These are phyloP conservation scores for Nannizzia gypsea DNA, from an alignment of 2,329 filamentous ascomycete species.

Conservation along the genomic window DNA sequence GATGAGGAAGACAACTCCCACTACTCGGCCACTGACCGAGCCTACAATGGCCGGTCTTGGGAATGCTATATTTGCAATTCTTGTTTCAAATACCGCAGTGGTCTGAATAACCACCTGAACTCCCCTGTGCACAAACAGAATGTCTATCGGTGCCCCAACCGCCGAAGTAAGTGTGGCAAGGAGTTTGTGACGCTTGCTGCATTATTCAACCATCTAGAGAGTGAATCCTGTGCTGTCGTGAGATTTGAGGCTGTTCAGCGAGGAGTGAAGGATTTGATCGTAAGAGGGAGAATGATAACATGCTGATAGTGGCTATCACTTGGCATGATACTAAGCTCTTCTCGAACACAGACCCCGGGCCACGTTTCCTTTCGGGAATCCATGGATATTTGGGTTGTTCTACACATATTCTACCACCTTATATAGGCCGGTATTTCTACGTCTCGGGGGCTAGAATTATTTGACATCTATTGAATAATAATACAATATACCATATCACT, in stretches of 20 bases:
- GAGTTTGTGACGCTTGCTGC: slow-evolving; percentile 31
- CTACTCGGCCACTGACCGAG: slow-evolving; percentile 29
- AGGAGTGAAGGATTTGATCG: slow-evolving; percentile 13
- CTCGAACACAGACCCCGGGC: too few relatives aligned
- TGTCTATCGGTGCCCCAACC: slow-evolving; percentile 36
- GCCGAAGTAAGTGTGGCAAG: slow-evolving; percentile 21
- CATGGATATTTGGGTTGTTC: too few relatives aligned
- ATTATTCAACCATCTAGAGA: slow-evolving; percentile 38
- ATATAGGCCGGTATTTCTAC: too few relatives aligned
- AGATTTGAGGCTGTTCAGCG: slow-evolving; percentile 32
- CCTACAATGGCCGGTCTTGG: slow-evolving; percentile 39
- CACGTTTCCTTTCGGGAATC: too few relatives aligned
- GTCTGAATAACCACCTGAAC: not conserved
- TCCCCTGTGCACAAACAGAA: slow-evolving; percentile 31
- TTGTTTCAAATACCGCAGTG: slow-evolving; percentile 28
- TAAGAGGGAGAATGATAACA: slow-evolving; percentile 12
- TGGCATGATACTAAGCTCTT: not conserved
- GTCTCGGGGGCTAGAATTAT: too few relatives aligned
- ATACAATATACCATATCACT: too few relatives aligned
- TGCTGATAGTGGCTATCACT: not conserved
- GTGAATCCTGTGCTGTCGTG: slow-evolving; percentile 32
- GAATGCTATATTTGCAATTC: slow-evolving; percentile 46
- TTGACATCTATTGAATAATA: too few relatives aligned
- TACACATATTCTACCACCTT: too few relatives aligned
- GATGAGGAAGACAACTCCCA: slow-evolving; percentile 19